Evolutionary conservation across 805 yeast species (phyloP).

Genomic region (Wickerhamiella spandovensis): DNA sequence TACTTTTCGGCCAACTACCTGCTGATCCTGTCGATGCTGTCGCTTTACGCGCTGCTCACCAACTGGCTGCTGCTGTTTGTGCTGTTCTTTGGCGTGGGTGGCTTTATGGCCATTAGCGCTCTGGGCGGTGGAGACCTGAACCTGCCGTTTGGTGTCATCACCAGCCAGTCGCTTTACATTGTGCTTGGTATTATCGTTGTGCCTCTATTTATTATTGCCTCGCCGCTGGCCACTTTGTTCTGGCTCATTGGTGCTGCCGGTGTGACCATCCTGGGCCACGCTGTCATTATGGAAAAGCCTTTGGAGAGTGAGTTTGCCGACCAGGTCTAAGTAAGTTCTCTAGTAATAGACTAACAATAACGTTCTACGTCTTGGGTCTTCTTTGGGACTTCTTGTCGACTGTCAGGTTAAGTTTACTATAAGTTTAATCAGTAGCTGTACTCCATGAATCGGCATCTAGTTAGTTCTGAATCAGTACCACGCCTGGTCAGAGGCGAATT

Average conservation of each 20-base stretch:
- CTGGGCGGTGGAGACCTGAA: slow-evolving; percentile 75
- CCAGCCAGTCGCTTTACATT: slow-evolving; percentile 66
- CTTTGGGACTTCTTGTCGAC: no score
- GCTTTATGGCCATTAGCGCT: slow-evolving; percentile 64
- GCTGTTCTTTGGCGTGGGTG: slow-evolving; percentile 54
- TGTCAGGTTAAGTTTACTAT: background rate
- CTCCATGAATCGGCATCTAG: background rate
- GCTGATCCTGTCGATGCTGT: slow-evolving; percentile 54
- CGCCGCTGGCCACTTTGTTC: slow-evolving; percentile 77
- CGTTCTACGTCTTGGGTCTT: no score
- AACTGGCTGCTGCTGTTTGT: slow-evolving; percentile 78
- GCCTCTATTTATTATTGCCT: slow-evolving; percentile 75
- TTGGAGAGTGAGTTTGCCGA: slow-evolving; percentile 90
- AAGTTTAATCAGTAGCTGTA: no score
- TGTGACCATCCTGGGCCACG: slow-evolving; percentile 70
- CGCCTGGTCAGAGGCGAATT: slow-evolving; percentile 78
- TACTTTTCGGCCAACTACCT: slow-evolving; percentile 82
- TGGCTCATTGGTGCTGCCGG: slow-evolving; percentile 87
- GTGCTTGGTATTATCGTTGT: slow-evolving; percentile 61
- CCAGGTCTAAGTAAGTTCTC: slow-evolving; percentile 16
- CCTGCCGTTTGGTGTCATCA: slow-evolving; percentile 51
- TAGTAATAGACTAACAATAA: background rate
- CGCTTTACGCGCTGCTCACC: slow-evolving; percentile 76
- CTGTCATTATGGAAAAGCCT: slow-evolving; percentile 86
- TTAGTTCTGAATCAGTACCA: slow-evolving; percentile 32